Percentiles rank a stretch among this genome's conserved stretches.
Conservation (phyloP, 1,284 basidiomycete species). For the Cutaneotrichosporon spelunceum region DNA sequence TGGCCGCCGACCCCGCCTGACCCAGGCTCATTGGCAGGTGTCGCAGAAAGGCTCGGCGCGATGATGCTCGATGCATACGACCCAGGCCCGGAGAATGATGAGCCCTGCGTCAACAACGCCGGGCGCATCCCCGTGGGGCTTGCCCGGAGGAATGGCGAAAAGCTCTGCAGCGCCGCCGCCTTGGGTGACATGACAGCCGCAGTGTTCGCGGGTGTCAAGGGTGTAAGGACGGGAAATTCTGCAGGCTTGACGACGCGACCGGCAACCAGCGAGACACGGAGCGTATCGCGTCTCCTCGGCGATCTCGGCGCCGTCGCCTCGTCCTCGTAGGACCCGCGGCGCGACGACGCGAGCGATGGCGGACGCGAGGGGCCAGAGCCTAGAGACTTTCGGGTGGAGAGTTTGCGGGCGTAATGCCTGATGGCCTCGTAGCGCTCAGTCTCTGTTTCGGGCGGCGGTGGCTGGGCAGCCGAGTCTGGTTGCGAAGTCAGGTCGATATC, state of each 20-base stretch:
- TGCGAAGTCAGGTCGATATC: background rate
- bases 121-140: conserved; percentile 12
- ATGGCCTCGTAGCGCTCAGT: conserved; percentile 36
- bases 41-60: conserved; percentile 43
- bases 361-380: conserved; percentile 8
- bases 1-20: conserved; percentile 47
- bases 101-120: background rate
- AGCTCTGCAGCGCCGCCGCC: conserved; percentile 41
- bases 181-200: conserved; percentile 1
- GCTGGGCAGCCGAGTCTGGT: conserved; percentile 13
- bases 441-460: conserved; percentile 12
- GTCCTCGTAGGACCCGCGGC: conserved; percentile 20
- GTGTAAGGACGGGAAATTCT: conserved; percentile 36
- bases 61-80: conserved; percentile 42
- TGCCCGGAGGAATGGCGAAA: conserved; percentile 44
- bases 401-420: conserved; percentile 32
- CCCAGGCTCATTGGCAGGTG: conserved; percentile 39
- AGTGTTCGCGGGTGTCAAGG: conserved; percentile 34
- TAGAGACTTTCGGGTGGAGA: conserved; percentile 15
- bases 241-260: conserved; percentile 49
- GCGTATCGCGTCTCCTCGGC: conserved; percentile 45
- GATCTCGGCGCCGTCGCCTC: conserved; percentile 32
- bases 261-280: conserved; percentile 48
- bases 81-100: background rate
- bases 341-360: conserved; percentile 12